Evolutionary conservation across 352 stramenopile genomes (phyloP).

Genomic region (Elongisporangium anandrum): DNA sequence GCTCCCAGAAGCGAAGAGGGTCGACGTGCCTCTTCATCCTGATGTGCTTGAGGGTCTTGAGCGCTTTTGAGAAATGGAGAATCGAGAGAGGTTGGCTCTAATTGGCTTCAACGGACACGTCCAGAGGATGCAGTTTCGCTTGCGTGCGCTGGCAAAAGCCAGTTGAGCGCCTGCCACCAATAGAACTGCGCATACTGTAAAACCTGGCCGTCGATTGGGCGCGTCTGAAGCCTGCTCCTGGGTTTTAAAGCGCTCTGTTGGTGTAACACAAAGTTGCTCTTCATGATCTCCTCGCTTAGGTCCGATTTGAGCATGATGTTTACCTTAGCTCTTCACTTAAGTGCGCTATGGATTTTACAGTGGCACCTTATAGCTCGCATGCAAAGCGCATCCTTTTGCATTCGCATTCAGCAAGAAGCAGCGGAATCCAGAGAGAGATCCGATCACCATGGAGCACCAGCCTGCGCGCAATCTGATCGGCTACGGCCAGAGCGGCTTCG

Average conservation of each 20-base stretch:
- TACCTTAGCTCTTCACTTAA: background rate
- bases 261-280: background rate
- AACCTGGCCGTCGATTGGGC: background rate
- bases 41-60: background rate
- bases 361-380: background rate
- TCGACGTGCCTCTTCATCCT: background rate
- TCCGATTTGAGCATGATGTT: background rate
- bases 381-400: background rate
- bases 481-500: constrained; percentile 71
- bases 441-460: background rate
- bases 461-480: constrained; percentile 76
- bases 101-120: background rate
- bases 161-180: background rate
- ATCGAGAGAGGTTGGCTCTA: background rate
- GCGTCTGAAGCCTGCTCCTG: background rate
- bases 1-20: background rate
- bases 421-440: background rate
- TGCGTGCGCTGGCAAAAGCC: background rate
- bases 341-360: background rate
- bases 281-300: background rate
- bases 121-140: background rate
- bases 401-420: background rate
- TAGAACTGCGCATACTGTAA: background rate
- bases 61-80: background rate
- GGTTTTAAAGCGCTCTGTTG: background rate